Evolutionary conservation across 805 yeast genomes (phyloP).

Genomic region (Wickerhamia fluorescens): DNA sequence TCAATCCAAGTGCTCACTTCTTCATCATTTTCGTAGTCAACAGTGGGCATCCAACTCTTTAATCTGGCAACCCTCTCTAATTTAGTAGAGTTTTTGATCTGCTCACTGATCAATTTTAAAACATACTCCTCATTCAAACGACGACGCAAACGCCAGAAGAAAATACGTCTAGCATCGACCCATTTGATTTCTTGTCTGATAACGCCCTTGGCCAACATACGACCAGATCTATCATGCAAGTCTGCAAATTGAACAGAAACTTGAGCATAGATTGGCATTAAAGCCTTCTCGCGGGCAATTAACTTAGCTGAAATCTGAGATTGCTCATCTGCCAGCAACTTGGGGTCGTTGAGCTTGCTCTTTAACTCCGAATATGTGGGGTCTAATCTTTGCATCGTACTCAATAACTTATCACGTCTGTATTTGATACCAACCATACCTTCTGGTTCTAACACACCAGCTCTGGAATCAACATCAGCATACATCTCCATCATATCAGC

Average conservation of each 20-base stretch:
- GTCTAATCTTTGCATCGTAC: conserved; percentile 91
- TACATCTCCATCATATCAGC: conserved; percentile 99
- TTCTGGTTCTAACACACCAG: conserved; percentile 97
- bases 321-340: conserved; percentile 57
- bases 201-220: conserved; percentile 93
- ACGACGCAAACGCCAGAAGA: conserved; percentile 98
- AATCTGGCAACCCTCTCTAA: conserved; percentile 81
- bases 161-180: conserved; percentile 85
- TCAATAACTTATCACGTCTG: conserved; percentile 84
- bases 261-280: conserved; percentile 87
- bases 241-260: conserved; percentile 95
- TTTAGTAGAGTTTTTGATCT: conserved; percentile 50
- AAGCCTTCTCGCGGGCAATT: conserved; percentile 67
- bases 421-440: conserved; percentile 99
- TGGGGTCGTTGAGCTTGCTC: conserved; percentile 46
- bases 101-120: conserved; percentile 63
- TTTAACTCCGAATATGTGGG: conserved; percentile 62
- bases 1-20: conserved; percentile 84
- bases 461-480: conserved; percentile 92
- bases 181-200: conserved; percentile 82
- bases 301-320: conserved; percentile 58
- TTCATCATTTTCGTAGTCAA: conserved; percentile 65
- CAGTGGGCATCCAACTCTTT: conserved; percentile 78
- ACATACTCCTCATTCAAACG: conserved; percentile 89
- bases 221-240: conserved; percentile 93